phyloP scores from a whole-genome alignment of 1,139 yeast genomes.

The Hansenula sp. region DNA sequence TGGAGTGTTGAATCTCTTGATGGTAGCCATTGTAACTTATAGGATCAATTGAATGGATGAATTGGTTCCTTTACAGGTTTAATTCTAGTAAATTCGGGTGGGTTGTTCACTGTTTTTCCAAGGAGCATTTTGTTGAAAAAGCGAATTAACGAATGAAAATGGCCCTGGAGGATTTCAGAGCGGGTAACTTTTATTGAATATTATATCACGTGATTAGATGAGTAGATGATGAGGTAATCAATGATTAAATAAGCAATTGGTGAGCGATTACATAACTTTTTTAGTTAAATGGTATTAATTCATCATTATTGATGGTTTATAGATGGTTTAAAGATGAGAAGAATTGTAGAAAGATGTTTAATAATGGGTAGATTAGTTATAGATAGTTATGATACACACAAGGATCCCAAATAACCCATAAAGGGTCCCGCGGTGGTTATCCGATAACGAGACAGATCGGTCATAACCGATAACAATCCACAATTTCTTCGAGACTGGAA shows the following conservation, averaged over 20 bases:
- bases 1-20: slow-evolving; percentile 46
- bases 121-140: not conserved
- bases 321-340: too few relatives aligned
- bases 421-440: too few relatives aligned
- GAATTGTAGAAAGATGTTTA: too few relatives aligned
- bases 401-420: too few relatives aligned
- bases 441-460: too few relatives aligned
- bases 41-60: not conserved
- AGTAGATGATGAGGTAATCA: not conserved
- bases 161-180: not conserved
- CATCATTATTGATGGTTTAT: too few relatives aligned
- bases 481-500: too few relatives aligned
- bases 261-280: too few relatives aligned
- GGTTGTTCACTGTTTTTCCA: not conserved
- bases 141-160: not conserved
- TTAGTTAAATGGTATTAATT: too few relatives aligned
- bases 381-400: too few relatives aligned
- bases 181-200: not conserved
- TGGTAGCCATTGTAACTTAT: slow-evolving; percentile 18
- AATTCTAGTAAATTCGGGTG: not conserved
- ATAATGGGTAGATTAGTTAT: too few relatives aligned
- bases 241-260: not conserved
- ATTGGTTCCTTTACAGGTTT: not conserved
- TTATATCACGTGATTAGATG: not conserved
- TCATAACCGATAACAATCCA: too few relatives aligned